A percentile compares a stretch with the other conserved stretches of the same genome.
Conservation (phyloP, 2,329 filamentous ascomycete genomes). For the Endothia cerciana region DNA sequence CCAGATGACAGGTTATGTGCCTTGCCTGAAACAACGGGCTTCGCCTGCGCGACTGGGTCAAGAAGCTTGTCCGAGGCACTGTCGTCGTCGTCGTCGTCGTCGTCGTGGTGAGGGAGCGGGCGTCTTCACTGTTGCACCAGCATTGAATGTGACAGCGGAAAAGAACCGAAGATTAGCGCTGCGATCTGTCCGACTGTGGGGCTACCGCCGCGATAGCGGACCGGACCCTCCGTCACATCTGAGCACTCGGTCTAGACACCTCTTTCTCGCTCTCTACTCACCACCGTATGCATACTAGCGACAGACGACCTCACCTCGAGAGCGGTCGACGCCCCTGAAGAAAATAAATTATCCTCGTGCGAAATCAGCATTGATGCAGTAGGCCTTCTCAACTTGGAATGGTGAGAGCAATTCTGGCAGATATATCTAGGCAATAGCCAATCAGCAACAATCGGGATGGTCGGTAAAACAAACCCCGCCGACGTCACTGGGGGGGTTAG, state of each 20-base stretch:
- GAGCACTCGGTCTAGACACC: background rate
- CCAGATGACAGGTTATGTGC: background rate
- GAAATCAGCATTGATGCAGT: too few relatives aligned
- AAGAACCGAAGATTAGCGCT: background rate
- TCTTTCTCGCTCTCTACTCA: background rate
- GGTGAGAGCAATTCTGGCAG: background rate
- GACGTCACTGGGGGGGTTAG: constrained; percentile 8
- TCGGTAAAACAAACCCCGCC: background rate
- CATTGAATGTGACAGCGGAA: background rate
- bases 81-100: background rate
- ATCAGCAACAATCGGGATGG: background rate
- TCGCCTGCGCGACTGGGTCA: background rate
- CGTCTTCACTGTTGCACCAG: background rate
- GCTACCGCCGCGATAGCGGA: background rate
- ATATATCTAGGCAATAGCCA: background rate
- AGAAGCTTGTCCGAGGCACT: background rate
- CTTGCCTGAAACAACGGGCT: background rate
- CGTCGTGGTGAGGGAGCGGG: background rate
- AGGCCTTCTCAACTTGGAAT: background rate
- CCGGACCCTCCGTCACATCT: background rate
- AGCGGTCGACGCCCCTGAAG: background rate
- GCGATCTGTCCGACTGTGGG: background rate
- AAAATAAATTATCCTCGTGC: background rate
- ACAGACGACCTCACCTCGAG: background rate
- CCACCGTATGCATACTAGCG: background rate